A percentile compares a stretch with the other conserved stretches of the same genome.
phyloP scores from a whole-genome alignment of 805 yeast genomes.

The Candida alai region DNA sequence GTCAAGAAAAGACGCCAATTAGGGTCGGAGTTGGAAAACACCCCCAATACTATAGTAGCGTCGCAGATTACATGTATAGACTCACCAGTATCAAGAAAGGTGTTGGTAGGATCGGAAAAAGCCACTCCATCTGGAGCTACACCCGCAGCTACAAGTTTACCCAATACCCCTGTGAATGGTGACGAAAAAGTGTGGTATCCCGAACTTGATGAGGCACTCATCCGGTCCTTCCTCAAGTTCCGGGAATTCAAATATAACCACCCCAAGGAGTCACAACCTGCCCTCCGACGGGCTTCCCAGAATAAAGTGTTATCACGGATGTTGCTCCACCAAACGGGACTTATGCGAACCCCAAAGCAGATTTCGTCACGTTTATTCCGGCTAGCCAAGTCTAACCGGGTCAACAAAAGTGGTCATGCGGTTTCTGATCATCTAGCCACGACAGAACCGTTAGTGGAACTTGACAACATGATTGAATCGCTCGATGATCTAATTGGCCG shows the following conservation, averaged over 20 bases:
- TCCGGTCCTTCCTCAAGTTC: constrained; percentile 33
- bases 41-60: constrained; percentile 37
- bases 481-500: no score
- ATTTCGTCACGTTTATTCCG: constrained; percentile 30
- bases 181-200: constrained; percentile 32
- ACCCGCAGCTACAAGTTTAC: no score
- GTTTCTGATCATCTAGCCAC: neutral
- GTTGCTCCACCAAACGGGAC: constrained; percentile 34
- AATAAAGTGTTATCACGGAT: constrained; percentile 39
- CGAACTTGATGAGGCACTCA: constrained; percentile 32
- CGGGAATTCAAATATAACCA: constrained; percentile 27
- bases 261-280: constrained; percentile 15
- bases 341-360: constrained; percentile 35
- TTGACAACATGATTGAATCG: no score
- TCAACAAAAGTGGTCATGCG: constrained; percentile 13
- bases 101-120: no score
- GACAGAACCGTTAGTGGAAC: no score
- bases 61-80: constrained; percentile 29
- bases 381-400: constrained; percentile 21
- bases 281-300: constrained; percentile 32
- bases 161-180: neutral
- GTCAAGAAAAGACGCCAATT: no score
- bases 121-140: no score
- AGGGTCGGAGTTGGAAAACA: no score
- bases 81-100: no score